Percentiles rank a stretch among this genome's conserved stretches.
Evolutionary conservation across 2,329 filamentous ascomycete genomes (phyloP).

Genomic region (Fusarium sp.): DNA sequence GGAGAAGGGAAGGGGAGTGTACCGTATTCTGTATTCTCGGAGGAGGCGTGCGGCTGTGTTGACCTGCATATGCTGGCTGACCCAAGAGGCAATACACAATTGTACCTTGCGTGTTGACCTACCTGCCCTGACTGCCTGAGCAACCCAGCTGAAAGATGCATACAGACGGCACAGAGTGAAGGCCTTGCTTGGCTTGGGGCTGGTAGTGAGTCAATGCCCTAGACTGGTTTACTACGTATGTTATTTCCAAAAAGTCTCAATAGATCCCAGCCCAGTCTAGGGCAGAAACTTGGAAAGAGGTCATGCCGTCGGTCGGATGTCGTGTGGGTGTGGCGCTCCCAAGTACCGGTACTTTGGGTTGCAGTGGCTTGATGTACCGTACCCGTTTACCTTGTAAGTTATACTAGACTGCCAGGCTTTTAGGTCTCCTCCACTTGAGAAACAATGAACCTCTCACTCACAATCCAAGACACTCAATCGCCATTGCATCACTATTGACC

Average conservation of each 20-base stretch:
- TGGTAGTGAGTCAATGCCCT: no score
- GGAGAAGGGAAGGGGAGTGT: slow-evolving; percentile 26
- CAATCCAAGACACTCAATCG: slow-evolving; percentile 28
- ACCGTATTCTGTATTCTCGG: slow-evolving; percentile 18
- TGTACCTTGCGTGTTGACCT: slow-evolving; percentile 11
- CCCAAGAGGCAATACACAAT: slow-evolving; percentile 31
- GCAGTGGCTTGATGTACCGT: slow-evolving; percentile 31
- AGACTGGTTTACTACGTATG: no score
- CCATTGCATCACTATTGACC: slow-evolving; percentile 5
- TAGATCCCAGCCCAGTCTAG: slow-evolving; percentile 20
- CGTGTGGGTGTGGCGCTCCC: slow-evolving; percentile 37
- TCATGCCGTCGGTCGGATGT: background rate
- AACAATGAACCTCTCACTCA: background rate
- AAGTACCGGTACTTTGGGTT: slow-evolving; percentile 46
- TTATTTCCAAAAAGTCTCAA: background rate
- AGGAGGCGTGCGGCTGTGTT: slow-evolving; percentile 47
- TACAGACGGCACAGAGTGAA: slow-evolving; percentile 10
- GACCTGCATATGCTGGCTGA: slow-evolving; percentile 43
- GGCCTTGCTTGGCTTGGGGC: no score
- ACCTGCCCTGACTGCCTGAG: no score
- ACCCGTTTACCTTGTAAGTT: background rate
- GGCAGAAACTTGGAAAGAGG: slow-evolving; percentile 24
- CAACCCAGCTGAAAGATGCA: slow-evolving; percentile 28
- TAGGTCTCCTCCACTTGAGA: background rate
- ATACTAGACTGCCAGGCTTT: background rate